These are phyloP conservation scores for Amanita exitialis DNA, from an alignment of 768 basidiomycete species.

Conservation along the genomic window DNA sequence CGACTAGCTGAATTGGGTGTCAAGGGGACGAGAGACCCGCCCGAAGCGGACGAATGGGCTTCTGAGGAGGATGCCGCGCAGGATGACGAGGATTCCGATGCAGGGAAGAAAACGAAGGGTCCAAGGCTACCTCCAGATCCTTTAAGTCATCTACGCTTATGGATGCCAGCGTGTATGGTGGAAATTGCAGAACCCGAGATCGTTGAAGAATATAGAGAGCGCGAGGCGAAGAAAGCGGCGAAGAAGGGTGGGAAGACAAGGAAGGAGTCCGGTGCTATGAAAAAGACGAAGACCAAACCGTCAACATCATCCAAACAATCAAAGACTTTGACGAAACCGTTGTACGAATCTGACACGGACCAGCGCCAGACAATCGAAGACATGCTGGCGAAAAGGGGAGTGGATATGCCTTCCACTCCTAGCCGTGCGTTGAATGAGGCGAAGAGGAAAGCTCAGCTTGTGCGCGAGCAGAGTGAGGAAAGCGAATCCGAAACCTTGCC, in stretches of 20 bases:
- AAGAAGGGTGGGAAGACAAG: constrained; percentile 40
- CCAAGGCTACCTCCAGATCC: constrained; percentile 37
- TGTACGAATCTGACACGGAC: background rate
- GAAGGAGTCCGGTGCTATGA: constrained; percentile 7
- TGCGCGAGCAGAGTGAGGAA: background rate
- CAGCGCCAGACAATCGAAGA: background rate
- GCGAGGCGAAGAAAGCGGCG: constrained; percentile 32
- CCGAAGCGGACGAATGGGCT: constrained; percentile 39
- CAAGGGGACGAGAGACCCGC: constrained; percentile 43
- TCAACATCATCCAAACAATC: background rate
- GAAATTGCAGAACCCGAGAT: constrained; percentile 54
- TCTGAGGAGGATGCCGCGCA: constrained; percentile 34
- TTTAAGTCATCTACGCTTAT: constrained; percentile 50
- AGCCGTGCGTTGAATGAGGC: background rate
- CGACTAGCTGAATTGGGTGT: constrained; percentile 57
- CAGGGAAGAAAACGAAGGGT: constrained; percentile 17
- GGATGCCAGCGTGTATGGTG: constrained; percentile 81
- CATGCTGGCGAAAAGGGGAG: background rate
- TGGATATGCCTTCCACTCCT: background rate
- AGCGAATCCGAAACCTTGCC: background rate
- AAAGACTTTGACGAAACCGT: background rate
- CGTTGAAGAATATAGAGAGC: constrained; percentile 49
- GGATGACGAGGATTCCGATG: constrained; percentile 21
- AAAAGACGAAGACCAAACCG: constrained; percentile 11
- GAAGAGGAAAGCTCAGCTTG: background rate